Percentiles rank a stretch among this genome's conserved stretches.
These are phyloP conservation scores for Biscogniauxia sp. DNA, from an alignment of 2,329 filamentous ascomycete genomes.

Conservation along the genomic window DNA sequence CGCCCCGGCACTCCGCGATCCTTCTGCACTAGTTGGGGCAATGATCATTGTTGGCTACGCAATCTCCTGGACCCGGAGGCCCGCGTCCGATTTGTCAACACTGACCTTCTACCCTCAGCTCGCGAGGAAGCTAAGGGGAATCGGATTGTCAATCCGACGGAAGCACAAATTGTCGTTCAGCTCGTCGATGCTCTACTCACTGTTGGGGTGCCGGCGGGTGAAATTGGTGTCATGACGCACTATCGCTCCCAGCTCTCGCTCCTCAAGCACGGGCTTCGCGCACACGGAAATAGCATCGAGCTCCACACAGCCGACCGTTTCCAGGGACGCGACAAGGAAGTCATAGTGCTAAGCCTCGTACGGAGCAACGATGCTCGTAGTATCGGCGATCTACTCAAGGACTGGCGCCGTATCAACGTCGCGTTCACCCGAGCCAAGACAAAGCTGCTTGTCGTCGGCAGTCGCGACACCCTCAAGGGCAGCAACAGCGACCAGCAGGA, in stretches of 20 bases:
- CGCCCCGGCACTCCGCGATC: slow-evolving; percentile 41
- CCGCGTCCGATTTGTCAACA: slow-evolving; percentile 87
- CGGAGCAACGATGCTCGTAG: slow-evolving; percentile 77
- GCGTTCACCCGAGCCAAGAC: slow-evolving; percentile 91
- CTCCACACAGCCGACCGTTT: slow-evolving; percentile 98
- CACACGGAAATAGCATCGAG: slow-evolving; percentile 64
- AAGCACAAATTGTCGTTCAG: slow-evolving; percentile 74
- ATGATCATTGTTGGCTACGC: slow-evolving; percentile 69
- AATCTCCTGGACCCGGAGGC: slow-evolving; percentile 66
- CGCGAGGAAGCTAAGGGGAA: slow-evolving; percentile 76
- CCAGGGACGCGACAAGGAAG: slow-evolving; percentile 93
- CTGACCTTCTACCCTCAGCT: slow-evolving; percentile 67
- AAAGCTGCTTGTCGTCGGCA: slow-evolving; percentile 87
- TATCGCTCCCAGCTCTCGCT: slow-evolving; percentile 90
- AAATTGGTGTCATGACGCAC: slow-evolving; percentile 94
- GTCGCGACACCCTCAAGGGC: slow-evolving; percentile 72
- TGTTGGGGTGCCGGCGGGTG: slow-evolving; percentile 68
- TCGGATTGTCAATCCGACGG: slow-evolving; percentile 83
- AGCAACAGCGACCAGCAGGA: slow-evolving; percentile 67
- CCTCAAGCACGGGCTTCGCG: slow-evolving; percentile 69
- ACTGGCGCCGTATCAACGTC: slow-evolving; percentile 93
- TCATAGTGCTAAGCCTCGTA: slow-evolving; percentile 83
- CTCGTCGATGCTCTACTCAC: slow-evolving; percentile 77
- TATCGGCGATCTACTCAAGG: slow-evolving; percentile 88
- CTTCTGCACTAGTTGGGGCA: slow-evolving; percentile 54